Evolutionary conservation across 805 yeast species (phyloP).

Genomic region (Schizosaccharomyces japonicus): DNA sequence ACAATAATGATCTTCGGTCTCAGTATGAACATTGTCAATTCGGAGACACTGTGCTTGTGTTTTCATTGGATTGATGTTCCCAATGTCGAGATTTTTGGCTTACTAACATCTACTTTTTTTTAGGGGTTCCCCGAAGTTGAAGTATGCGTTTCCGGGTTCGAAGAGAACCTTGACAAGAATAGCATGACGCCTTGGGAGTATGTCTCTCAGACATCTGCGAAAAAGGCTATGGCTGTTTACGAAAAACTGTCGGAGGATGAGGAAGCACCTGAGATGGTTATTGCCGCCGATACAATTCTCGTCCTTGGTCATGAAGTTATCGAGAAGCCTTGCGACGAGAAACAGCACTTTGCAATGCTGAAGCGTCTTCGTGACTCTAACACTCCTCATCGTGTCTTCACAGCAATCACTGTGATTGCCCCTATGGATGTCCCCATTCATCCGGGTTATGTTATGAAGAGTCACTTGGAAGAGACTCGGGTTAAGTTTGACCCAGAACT

Average conservation of each 20-base stretch:
- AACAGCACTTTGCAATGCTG: conserved; percentile 28
- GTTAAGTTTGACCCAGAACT: conserved; percentile 19
- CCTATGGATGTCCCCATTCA: conserved; percentile 20
- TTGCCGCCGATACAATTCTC: conserved; percentile 62
- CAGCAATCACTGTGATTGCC: conserved; percentile 29
- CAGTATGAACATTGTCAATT: no score
- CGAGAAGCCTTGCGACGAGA: conserved; percentile 54
- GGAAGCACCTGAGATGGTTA: conserved; percentile 15
- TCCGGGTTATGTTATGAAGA: conserved; percentile 21
- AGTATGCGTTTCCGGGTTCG: conserved; percentile 42
- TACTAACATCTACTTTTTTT: no score
- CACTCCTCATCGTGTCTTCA: conserved; percentile 26
- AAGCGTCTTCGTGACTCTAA: conserved; percentile 23
- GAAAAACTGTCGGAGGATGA: conserved; percentile 18
- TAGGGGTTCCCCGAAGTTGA: conserved; percentile 16
- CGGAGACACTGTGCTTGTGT: no score
- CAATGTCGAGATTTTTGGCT: no score
- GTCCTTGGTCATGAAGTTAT: conserved; percentile 33
- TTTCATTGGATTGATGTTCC: no score
- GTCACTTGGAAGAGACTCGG: conserved; percentile 22
- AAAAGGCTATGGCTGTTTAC: conserved; percentile 44
- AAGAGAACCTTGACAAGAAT: conserved; percentile 46
- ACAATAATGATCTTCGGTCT: no score
- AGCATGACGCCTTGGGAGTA: conserved; percentile 30
- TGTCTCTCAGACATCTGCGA: conserved; percentile 43